Base-by-base conservation (phyloP, 2,329 filamentous ascomycete species). In the Talaromyces sp. region DNA sequence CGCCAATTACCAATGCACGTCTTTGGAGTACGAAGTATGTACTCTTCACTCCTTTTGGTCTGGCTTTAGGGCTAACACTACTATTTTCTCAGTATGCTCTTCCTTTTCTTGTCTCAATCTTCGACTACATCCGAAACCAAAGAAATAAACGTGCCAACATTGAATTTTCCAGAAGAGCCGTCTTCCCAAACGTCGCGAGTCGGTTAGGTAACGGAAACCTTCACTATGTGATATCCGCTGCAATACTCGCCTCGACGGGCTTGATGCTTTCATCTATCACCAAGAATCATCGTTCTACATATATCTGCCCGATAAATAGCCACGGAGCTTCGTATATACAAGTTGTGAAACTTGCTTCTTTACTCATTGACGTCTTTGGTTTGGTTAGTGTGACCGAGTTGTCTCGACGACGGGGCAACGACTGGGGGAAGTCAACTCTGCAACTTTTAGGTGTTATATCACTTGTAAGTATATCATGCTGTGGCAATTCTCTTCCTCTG, bases 271-370 rank as follows among this genome's bases (percentile, higher is more conserved):
- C 73, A 14, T 68, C 69, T 1, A 69, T 78, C 17, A 68, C 72
- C 8, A 62, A 67, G 43, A 74, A 70, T 51, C 75, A 72, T 17
- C 65, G 69, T 46, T 81, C 80, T 17, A 81, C 79, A 3, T 80
- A 80, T 60, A 80, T 83, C 24, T 84, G 81, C 65, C 75, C 80
- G 1, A 68, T 75, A 11, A 66, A 71, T 1, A 70, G 74, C 31
- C 64, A 69, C 19, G 70, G 75, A 41, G 66, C 68, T 31, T 63
- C 68, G 56, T 65, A 68, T 10, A 65, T 80, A 8, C 75, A 73
- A 7, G 62, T 67, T 3, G 63, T 80, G 54, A 76, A 77, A 63
- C 58, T 74, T 31, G 32, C 75, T 27, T 74, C 71, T 26, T 63
- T 74, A 1, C 31, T 75, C 8, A 61, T 82, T 21, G 81, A 84